A percentile compares a stretch with the other conserved stretches of the same genome.
These are phyloP conservation scores for Talaromyces atroroseus DNA, from an alignment of 2,329 filamentous ascomycete species.

Conservation along the genomic window DNA sequence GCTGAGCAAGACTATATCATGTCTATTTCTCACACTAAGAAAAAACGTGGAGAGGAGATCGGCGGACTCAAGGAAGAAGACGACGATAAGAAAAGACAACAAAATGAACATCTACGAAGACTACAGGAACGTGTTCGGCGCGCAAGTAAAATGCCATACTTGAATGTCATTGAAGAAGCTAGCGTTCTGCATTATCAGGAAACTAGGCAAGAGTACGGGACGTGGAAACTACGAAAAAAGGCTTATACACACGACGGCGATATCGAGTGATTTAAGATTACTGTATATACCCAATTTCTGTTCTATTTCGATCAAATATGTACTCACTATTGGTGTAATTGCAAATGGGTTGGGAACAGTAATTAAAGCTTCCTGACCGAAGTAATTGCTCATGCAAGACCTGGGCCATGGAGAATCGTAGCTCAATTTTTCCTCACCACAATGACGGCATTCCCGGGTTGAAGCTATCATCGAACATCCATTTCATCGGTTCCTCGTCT, in stretches of 20 bases:
- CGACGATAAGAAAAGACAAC: slow-evolving; percentile 5
- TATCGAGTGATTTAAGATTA: slow-evolving; percentile 10
- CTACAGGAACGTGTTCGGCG: slow-evolving; percentile 31
- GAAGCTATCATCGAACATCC: slow-evolving; percentile 12
- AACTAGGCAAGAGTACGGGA: slow-evolving; percentile 22
- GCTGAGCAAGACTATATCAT: slow-evolving; percentile 30
- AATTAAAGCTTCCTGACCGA: no score
- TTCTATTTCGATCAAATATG: neutral
- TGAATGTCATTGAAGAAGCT: slow-evolving; percentile 34
- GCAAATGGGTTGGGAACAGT: neutral
- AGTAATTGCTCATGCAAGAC: neutral
- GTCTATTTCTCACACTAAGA: slow-evolving; percentile 19
- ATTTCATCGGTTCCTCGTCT: slow-evolving; percentile 13
- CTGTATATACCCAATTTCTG: neutral
- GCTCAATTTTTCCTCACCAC: neutral
- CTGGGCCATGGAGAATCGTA: neutral
- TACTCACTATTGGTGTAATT: neutral
- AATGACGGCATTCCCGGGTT: neutral
- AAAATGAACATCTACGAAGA: slow-evolving; percentile 20
- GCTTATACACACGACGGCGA: slow-evolving; percentile 35
- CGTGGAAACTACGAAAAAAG: slow-evolving; percentile 39
- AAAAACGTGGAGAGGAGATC: slow-evolving; percentile 11
- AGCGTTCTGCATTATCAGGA: slow-evolving; percentile 22
- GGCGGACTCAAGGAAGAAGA: neutral
- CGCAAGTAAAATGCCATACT: slow-evolving; percentile 37